These are phyloP conservation scores for barrel medic (Medicago truncatula) DNA, from an alignment of 306 rosid species.

Conservation along the genomic window MtrunA17r5.0-ANR NC_053045.1:17744501-17745000, in stretches of 20 bases:
- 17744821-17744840: conserved; percentile 75
- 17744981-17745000: conserved; percentile 17
- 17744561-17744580: conserved; percentile 16
- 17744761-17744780: conserved; percentile 73
- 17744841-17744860: conserved; percentile 22
- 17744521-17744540: conserved; percentile 18
- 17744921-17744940: conserved; percentile 7
- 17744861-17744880: not conserved
- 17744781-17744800: conserved; percentile 84
- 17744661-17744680: conserved; percentile 92
- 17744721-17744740: conserved; percentile 91
- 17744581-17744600: conserved; percentile 7
- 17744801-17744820: conserved; percentile 86
- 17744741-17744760: conserved; percentile 90
- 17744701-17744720: conserved; percentile 93
- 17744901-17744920: conserved; percentile 18
- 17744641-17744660: conserved; percentile 94
- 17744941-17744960: conserved; percentile 19
- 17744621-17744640: conserved; percentile 76
- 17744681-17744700: conserved; percentile 87
- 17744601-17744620: conserved; percentile 43
- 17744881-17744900: conserved; percentile 20
- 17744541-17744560: conserved; percentile 6
- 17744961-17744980: conserved; percentile 19
- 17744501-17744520: conserved; percentile 21